Percentiles rank a stretch among this genome's conserved stretches.
Evolutionary conservation across 345 rosid genomes (phyloP).

Genomic region (Xanthoceras sorbifolium): DNA sequence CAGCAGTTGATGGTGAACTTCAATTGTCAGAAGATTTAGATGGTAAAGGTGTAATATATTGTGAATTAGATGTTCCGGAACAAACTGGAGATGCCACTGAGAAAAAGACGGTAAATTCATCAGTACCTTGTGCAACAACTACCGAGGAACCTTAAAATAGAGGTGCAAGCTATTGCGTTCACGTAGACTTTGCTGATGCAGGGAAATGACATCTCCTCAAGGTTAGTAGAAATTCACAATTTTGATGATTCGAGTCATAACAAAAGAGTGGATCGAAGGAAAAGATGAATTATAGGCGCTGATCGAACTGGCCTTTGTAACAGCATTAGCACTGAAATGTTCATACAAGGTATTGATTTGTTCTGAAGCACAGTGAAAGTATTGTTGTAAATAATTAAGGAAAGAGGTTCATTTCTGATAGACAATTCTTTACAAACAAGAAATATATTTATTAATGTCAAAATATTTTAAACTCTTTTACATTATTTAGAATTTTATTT

Average conservation of each 20-base stretch:
- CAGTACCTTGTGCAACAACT: conserved; percentile 2
- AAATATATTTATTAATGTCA: too few species aligned
- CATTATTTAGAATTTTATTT: too few species aligned
- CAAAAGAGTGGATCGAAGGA: background rate
- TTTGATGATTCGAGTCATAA: background rate
- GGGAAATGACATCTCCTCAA: background rate
- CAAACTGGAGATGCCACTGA: conserved; percentile 31
- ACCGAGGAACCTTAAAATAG: background rate
- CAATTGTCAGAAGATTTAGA: conserved; percentile 34
- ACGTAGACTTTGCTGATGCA: background rate
- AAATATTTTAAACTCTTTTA: too few species aligned
- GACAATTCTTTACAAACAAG: too few species aligned
- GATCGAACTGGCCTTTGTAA: background rate
- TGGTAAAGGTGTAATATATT: conserved; percentile 37
- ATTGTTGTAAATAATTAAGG: background rate
- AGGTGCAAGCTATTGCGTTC: background rate
- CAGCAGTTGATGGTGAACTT: conserved; percentile 21
- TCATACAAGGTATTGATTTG: background rate
- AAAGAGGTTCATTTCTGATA: background rate
- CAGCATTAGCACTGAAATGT: background rate
- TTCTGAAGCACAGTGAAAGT: background rate
- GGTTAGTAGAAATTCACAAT: background rate
- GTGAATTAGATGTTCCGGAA: conserved; percentile 37
- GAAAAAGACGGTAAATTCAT: conserved; percentile 9
- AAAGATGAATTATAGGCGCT: background rate